phyloP scores from a whole-genome alignment of 1,284 basidiomycete species.

The Ustilago sp. region DNA sequence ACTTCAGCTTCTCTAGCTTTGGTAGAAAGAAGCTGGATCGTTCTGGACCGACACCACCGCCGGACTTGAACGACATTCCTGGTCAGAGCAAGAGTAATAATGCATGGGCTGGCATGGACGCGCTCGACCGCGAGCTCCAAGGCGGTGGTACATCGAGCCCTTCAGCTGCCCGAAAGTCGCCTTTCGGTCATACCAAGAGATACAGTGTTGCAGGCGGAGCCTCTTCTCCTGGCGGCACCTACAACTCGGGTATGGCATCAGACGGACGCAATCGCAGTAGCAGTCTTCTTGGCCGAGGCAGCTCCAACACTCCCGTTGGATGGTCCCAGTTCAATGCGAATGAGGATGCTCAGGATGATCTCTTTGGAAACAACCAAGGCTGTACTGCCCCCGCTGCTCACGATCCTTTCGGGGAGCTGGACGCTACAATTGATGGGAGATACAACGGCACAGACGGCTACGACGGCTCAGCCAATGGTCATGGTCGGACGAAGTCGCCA shows the following conservation, averaged over 20 bases:
- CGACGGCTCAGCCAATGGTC: constrained; percentile 19
- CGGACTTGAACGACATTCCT: constrained; percentile 42
- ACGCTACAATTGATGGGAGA: constrained; percentile 9
- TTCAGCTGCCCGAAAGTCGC: constrained; percentile 23
- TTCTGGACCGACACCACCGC: constrained; percentile 37
- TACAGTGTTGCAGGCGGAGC: constrained; percentile 14
- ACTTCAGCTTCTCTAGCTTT: constrained; percentile 38
- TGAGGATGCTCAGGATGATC: constrained; percentile 26
- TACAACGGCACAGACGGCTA: constrained; percentile 14
- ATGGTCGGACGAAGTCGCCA: constrained; percentile 21
- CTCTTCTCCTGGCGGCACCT: neutral
- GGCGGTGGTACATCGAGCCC: constrained; percentile 22
- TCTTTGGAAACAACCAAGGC: constrained; percentile 16
- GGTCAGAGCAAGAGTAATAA: constrained; percentile 32
- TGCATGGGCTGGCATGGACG: constrained; percentile 51
- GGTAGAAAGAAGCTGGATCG: constrained; percentile 45
- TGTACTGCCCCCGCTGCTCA: neutral
- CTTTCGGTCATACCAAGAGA: constrained; percentile 19
- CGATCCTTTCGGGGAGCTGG: constrained; percentile 38
- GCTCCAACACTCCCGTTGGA: constrained; percentile 32
- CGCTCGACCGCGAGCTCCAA: constrained; percentile 62
- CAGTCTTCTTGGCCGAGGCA: constrained; percentile 22
- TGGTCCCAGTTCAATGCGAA: constrained; percentile 42
- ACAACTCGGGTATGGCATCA: neutral
- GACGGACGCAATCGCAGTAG: constrained; percentile 23